These are phyloP conservation scores for Fonsecaea erecta DNA, from an alignment of 2,329 filamentous ascomycete species.

Conservation along the genomic window DNA sequence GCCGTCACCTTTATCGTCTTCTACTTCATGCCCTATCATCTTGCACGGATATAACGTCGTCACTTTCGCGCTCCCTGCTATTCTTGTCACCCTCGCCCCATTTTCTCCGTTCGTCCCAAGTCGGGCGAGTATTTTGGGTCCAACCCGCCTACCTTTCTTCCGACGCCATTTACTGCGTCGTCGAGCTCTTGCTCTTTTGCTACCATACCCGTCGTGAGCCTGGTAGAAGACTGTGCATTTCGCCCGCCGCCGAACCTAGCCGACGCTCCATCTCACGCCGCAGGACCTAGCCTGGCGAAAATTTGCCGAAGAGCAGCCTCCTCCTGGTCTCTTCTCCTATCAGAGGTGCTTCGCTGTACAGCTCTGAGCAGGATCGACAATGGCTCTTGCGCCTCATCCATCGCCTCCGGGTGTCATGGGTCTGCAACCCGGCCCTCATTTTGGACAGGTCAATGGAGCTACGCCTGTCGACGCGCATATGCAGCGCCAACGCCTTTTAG, in stretches of 20 bases:
- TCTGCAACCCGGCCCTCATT: slow-evolving; percentile 43
- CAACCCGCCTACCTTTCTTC: neutral
- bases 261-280: neutral
- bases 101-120: neutral
- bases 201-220: neutral
- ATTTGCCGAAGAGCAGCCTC: neutral
- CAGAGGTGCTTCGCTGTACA: neutral
- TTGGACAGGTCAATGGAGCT: slow-evolving; percentile 53
- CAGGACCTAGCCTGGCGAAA: neutral
- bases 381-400: slow-evolving; percentile 34
- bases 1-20: neutral
- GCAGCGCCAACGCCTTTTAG: slow-evolving; percentile 65
- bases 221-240: neutral
- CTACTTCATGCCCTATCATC: neutral
- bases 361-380: neutral
- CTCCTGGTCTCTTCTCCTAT: neutral
- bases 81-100: neutral
- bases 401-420: slow-evolving; percentile 33
- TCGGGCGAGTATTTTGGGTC: neutral
- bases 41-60: neutral
- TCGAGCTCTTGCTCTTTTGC: neutral
- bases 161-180: neutral
- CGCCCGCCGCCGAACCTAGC: neutral
- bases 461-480: slow-evolving; percentile 54
- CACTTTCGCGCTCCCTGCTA: neutral